phyloP scores from a whole-genome alignment of 176 grass and related monocot genomes.

The Bolboschoenus planiculmis region DNA sequence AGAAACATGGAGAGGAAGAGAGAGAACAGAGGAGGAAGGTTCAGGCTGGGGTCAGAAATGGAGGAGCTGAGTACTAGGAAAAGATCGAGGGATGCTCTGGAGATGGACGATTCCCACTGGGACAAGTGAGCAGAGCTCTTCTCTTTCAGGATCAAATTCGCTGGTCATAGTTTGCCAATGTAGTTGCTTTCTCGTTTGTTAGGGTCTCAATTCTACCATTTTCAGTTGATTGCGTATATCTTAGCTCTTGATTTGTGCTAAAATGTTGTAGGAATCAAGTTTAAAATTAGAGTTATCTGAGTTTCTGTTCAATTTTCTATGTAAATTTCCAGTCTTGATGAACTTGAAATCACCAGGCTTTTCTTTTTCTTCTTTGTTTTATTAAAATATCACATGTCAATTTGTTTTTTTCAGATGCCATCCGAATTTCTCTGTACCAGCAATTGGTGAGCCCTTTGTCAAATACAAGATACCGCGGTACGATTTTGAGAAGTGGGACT shows the following conservation, averaged over 20 bases:
- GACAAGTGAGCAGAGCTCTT: neutral
- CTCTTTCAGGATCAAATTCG: neutral
- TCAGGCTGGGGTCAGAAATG: constrained; percentile 12
- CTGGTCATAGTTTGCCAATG: neutral
- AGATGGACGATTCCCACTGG: neutral
- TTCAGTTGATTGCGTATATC: neutral
- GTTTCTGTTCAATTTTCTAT: neutral
- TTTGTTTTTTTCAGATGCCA: neutral
- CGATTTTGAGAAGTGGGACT: constrained; percentile 65
- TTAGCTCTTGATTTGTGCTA: neutral
- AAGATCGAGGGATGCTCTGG: neutral
- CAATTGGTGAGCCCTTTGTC: constrained; percentile 59
- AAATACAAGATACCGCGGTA: constrained; percentile 49
- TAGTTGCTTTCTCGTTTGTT: constrained; percentile 4
- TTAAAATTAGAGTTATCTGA: neutral
- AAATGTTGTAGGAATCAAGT: neutral
- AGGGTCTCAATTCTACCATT: neutral
- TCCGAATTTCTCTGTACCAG: constrained; percentile 27
- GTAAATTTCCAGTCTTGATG: neutral
- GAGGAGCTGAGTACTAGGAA: neutral
- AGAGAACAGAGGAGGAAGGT: constrained; percentile 14
- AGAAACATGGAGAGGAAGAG: constrained; percentile 20
- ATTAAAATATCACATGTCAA: neutral
- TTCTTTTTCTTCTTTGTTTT: neutral
- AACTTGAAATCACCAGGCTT: no score